Evolutionary conservation across 768 basidiomycete species (phyloP).

Genomic region (Gymnopilus junonius): DNA sequence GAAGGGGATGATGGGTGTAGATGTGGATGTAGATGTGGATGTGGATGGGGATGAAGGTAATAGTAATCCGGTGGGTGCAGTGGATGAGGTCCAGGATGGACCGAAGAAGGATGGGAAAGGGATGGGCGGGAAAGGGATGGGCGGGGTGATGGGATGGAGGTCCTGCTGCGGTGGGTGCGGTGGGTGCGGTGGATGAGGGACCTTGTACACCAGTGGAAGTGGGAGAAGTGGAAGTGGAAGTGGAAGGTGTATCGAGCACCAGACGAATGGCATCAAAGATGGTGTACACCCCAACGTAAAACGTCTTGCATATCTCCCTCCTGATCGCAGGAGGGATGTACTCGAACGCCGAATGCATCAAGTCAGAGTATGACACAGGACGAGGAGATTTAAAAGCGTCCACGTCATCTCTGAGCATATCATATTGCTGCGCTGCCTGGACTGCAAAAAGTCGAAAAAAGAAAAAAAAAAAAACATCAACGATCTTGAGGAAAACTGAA

Average conservation of each 20-base stretch:
- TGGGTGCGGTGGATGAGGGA: no score
- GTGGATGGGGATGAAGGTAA: no score
- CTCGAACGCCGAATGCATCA: background rate
- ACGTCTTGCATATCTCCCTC: background rate
- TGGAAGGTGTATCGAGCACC: background rate
- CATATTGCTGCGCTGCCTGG: background rate
- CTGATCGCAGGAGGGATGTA: background rate
- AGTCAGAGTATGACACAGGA: background rate
- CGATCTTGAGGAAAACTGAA: background rate
- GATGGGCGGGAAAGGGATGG: no score
- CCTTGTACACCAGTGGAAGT: no score
- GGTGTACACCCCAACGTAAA: background rate
- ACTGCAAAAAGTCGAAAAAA: background rate
- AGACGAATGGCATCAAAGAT: background rate
- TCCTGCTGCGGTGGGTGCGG: no score
- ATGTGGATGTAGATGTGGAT: no score
- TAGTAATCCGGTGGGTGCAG: no score
- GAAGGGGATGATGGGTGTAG: no score
- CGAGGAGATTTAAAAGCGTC: background rate
- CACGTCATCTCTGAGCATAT: background rate
- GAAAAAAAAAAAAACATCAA: background rate
- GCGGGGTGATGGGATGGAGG: no score
- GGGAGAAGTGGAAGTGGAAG: no score
- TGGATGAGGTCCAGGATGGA: no score
- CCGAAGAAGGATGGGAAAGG: no score